Conservation (phyloP, 2,329 filamentous ascomycete species). For the Ustulina deusta region DNA sequence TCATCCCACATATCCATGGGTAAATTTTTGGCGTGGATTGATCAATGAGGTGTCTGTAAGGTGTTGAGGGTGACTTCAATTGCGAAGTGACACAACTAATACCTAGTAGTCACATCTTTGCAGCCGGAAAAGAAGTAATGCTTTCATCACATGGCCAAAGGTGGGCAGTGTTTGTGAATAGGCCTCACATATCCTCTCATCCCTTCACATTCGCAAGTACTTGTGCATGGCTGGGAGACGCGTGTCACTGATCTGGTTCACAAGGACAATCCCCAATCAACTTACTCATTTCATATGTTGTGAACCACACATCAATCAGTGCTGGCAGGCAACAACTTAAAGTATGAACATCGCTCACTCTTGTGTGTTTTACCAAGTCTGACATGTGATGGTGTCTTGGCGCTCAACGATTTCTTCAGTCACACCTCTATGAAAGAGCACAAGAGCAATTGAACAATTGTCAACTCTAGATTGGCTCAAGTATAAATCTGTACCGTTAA, state of each 20-base stretch:
- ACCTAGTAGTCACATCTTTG: background rate
- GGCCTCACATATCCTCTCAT: background rate
- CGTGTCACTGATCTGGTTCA: background rate
- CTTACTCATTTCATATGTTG: conserved; percentile 2
- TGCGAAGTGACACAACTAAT: background rate
- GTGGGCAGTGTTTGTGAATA: background rate
- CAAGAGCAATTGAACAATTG: conserved; percentile 17
- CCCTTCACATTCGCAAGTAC: background rate
- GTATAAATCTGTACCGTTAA: background rate
- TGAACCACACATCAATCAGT: conserved; percentile 11
- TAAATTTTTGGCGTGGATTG: background rate
- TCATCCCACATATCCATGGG: background rate
- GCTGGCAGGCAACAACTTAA: conserved; percentile 25
- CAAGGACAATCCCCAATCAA: background rate
- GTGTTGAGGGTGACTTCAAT: background rate
- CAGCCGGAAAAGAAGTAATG: background rate
- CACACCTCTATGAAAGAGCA: conserved; percentile 14
- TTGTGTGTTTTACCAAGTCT: background rate
- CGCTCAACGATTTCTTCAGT: background rate
- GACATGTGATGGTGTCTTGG: conserved; percentile 34
- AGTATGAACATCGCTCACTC: background rate
- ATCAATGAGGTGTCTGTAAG: no score
- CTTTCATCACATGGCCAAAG: background rate
- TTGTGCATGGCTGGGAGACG: conserved; percentile 2
- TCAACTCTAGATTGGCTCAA: conserved; percentile 11